Evolutionary conservation across 2,329 filamentous ascomycete species (phyloP), one percentile per base, ranked within the genome.

Genomic region (Arachnopeziza araneosa): DNA sequence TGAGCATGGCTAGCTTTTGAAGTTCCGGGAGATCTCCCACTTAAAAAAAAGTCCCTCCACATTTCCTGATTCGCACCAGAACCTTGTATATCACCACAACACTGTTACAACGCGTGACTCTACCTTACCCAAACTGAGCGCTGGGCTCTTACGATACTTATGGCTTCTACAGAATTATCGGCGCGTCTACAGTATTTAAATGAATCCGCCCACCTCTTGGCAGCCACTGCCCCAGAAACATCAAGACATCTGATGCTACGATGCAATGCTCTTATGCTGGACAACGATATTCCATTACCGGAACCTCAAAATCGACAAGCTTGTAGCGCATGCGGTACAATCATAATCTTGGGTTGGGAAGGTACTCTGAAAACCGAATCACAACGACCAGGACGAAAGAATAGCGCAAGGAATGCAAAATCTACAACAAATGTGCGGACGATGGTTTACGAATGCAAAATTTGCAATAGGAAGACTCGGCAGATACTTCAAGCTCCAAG

Each of bases 261-360:
- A 58, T 78, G 81, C 59, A 78, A 79, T 63, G 72, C 75, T 10
- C 70, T 86, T 17, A 75, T 84, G 67, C 75, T 78, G 52, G 73
- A 79, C 55, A 75, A 80, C 64, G 75, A 77, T 51, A 64, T 82
- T 7, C 65, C 74, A 8, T 71, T 73, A 55, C 73, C 79, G 10
- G 79, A 83, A 21, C 67, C 75, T n/a, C 79, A 84, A 63, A 76
- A 76, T 55, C 79, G 85, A 63, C 80, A 80, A 59, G 75, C 79
- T 24, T 89, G 86, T 71, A 77, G 75, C 54, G 78, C 79, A 56
- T 89, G 86, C 67, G 85, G 86, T 19, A 78, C 81, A 62, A 83
- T 88, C 49, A 78, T 86, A 74, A 74, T 86, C 3, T 74, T 78
- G 1, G 83, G 84, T 19, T 66, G 64, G 66, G 61, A 64, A 49